Base-by-base conservation (phyloP, 2,329 filamentous ascomycete genomes). In the Onygenales sp. region DNA sequence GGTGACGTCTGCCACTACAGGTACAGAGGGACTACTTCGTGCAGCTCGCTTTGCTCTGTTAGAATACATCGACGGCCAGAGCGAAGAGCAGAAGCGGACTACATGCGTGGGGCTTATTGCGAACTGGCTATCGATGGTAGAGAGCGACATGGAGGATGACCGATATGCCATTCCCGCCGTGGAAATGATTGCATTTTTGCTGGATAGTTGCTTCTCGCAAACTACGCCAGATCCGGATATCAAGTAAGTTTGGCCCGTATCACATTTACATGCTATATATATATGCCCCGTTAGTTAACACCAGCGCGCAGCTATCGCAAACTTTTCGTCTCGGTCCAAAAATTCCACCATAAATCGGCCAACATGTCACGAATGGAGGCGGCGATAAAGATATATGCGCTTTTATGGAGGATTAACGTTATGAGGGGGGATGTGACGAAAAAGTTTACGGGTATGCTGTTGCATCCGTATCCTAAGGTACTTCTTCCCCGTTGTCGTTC, bases 321-420 rank as follows among this genome's bases (percentile, higher is more conserved):
- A 6, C 71, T 95, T 2, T 89, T 90, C 55, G 74, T 83, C 6
- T 75, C 83, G 38, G 81, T 86, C 3, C 89, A 94, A 63, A 89
- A 85, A 68, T 80, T 87, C 0, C 87, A 91, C 58, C 91, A 87
- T 73, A 92, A 91, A 70, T 87, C 86, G 1, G 83, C 85, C 17
- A 93, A 89, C 66, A 81, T 95, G 43, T 81, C 84, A 50, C 92
- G 93, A 67, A 77, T 97, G 1, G 81, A 89, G 65, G 86, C 89
- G 0, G 89, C 87, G 21, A 74, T 94, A 56, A 86, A 85, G 62
- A 80, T 93, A 10, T 97, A 96, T 69, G 81, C 84, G 2, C 83
- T 82, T 0, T 71, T 95, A 31, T 81, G 82, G 3, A 65, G 68
- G n/a, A 66, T 78, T n/a, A 69, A 74, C 27, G 72, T 73, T 0